These are phyloP conservation scores for Linnemannia elongata DNA, from an alignment of 192 early-diverging fungal genomes.

Conservation along the genomic window DNA sequence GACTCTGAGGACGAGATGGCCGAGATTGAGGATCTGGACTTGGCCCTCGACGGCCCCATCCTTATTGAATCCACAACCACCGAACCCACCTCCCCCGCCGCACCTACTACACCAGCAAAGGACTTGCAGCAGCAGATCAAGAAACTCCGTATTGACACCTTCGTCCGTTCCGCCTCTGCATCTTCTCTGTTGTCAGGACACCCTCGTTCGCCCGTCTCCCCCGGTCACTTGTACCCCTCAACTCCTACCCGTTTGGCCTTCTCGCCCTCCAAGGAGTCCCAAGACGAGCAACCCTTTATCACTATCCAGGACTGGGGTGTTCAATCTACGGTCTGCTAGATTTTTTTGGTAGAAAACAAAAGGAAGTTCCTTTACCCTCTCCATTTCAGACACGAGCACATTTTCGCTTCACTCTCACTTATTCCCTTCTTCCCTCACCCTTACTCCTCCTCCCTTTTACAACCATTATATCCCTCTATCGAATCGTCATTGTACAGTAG, in stretches of 20 bases:
- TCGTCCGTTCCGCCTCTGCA: background rate
- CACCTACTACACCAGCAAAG: background rate
- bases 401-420: no score
- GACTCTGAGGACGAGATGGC: constrained; percentile 27
- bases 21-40: constrained; percentile 7
- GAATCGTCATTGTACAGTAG: no score
- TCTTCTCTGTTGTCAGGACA: background rate
- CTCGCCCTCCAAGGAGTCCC: constrained; percentile 40
- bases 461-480: no score
- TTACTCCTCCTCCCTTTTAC: no score
- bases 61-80: background rate
- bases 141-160: constrained; percentile 42
- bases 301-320: constrained; percentile 56
- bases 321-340: background rate
- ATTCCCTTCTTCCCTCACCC: no score
- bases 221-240: constrained; percentile 16
- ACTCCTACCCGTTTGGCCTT: constrained; percentile 48
- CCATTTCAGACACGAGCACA: no score
- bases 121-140: constrained; percentile 17
- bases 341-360: background rate
- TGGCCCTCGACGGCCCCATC: background rate
- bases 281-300: constrained; percentile 54
- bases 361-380: no score
- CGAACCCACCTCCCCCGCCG: background rate
- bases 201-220: constrained; percentile 17